These are phyloP conservation scores for Lipomyces japonicus DNA, from an alignment of 805 yeast species.

Conservation along the genomic window DNA sequence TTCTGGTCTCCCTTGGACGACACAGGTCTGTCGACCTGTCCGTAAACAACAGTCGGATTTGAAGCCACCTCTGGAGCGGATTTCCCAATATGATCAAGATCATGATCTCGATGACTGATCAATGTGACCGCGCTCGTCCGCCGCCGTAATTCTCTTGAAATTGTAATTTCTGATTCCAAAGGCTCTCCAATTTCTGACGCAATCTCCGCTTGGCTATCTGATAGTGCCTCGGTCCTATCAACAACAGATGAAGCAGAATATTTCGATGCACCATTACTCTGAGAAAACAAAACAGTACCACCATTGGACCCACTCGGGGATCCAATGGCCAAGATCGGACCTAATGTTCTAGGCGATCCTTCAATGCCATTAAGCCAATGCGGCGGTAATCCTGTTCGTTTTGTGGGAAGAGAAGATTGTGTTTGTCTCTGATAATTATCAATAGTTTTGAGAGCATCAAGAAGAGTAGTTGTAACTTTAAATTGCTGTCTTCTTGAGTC, in stretches of 20 bases:
- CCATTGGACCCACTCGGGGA: constrained; percentile 16
- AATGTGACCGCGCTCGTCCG: constrained; percentile 18
- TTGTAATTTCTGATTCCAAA: constrained; percentile 13
- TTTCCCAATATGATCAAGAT: constrained; percentile 7
- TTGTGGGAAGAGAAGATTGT: constrained; percentile 1
- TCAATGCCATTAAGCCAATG: constrained; percentile 27
- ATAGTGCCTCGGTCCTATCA: neutral
- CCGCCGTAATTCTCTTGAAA: constrained; percentile 19
- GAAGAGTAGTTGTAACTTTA: constrained; percentile 15
- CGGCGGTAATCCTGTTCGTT: constrained; percentile 20
- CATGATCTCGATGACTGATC: constrained; percentile 1
- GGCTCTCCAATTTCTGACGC: neutral
- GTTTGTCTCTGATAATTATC: constrained; percentile 14
- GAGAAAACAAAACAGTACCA: constrained; percentile 14
- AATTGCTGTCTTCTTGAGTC: constrained; percentile 11
- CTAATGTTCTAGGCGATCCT: constrained; percentile 27
- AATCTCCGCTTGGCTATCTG: neutral
- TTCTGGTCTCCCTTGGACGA: neutral
- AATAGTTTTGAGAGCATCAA: constrained; percentile 22
- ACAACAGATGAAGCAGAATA: constrained; percentile 17
- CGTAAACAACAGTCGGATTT: constrained; percentile 23
- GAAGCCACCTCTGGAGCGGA: constrained; percentile 28
- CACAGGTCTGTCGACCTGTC: constrained; percentile 19
- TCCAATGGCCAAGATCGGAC: constrained; percentile 18
- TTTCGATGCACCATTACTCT: no score